Evolutionary conservation across 2,329 filamentous ascomycete genomes (phyloP), one percentile per base, ranked within the genome.

Genomic region (Nemania diffusa): DNA sequence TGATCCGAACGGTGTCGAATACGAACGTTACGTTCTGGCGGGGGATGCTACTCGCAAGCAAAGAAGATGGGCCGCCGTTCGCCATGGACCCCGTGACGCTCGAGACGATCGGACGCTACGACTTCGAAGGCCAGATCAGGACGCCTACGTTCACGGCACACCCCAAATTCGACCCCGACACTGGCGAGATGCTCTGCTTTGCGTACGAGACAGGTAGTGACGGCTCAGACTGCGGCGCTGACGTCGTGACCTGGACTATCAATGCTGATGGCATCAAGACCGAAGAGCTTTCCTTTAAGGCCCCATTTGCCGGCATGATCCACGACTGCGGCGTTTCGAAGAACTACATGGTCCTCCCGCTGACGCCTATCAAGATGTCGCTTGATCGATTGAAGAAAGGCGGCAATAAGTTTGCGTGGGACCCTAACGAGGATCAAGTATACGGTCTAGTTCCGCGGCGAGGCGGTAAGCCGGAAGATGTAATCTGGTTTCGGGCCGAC

Each of bases 21-120:
- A 89, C 87, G 1, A 89, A 90, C 64, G 78, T 89, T n/a, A 79
- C 85, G 1, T 87, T 84, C 71, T 89, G 85, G 83, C 78, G 85
- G 7, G 86, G 86, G 0, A 81, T 85, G 53, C 72, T 89, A 64
- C 78, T 88, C 4, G 86, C 86, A 0, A 80, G 79, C 58, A 89
- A 89, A 71, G 87, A 90, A 63, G 83, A 85, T 64, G 80, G 82
- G 0, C 83, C 83, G 15, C 84, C 84, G 0, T 86, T 80, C 68
- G 83, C 84, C 0, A 79, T 87, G 81, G 82, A 87, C 64, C 84
- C 84, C 0, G 71, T 73, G 2, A 84, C 83, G 0, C 75, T 87
- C 3, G 83, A 84, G 71, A 86, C 84, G 0, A 77, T 82, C 17
- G 84, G 84, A 0, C 75, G 81, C 8, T 85, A 84, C 72, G 83